Evolutionary conservation across 2,329 filamentous ascomycete genomes (phyloP), one percentile per base, ranked within the genome.

Genomic region (Microsporum ferrugineum): DNA sequence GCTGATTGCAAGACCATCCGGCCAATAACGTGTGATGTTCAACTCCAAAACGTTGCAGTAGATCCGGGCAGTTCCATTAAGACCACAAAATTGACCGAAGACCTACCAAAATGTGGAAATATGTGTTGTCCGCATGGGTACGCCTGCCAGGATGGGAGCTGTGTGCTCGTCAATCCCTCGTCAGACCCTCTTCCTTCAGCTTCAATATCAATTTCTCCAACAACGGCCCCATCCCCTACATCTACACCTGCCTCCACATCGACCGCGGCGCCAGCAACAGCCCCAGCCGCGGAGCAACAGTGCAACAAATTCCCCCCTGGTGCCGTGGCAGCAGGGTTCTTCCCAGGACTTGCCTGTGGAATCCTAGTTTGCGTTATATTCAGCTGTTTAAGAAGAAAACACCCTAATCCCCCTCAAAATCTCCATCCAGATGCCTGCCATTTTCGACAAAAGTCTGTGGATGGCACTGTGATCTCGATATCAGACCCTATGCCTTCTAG

Each of bases 301-400:
- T 76, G 75, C 51, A 70, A 73, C 31, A 66, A 70, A 3, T 78
- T 76, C 62, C 75, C 78, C 17, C 70, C 66, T 27, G 70, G 67
- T 41, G 77, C 76, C 33, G 66, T 79, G 33, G 61, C 73, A 36
- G 76, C 73, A 6, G 77, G 77, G 17, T 77, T 79, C 67, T 77
- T 79, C 65, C 74, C 77, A 2, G 77, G 77, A 4, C 66, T 76
- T 14, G 59, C 77, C n/a, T 69, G 73, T 33, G 77, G 77, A 5
- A 71, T 73, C 73, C 55, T 86, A 77, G 39, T 78, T 74, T 68
- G 82, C 82, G 39, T 83, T 79, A 65, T 78, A 72, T 70, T 85
- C 60, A 66, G 72, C 41, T 69, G 72, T 60, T 75, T 71, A 64
- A 65, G 76, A 59, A 70, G 75, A 57, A 69, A 31, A 29, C 31